Conservation (phyloP, 768 basidiomycete species). For the Lactarius sp. region DNA sequence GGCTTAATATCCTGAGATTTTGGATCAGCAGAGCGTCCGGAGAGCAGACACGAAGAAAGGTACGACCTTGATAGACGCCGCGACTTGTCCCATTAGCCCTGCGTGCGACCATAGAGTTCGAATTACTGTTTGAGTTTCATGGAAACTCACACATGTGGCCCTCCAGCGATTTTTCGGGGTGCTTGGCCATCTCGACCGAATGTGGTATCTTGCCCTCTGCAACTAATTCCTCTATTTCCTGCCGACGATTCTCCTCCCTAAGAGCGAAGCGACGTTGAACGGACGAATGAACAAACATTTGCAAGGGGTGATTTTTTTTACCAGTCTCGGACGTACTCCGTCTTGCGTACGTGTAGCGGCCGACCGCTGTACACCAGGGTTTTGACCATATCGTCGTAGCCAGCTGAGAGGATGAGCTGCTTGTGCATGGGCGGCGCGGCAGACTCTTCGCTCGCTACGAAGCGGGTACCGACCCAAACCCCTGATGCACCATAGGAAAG, state of each 20-base stretch:
- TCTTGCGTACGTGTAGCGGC: slow-evolving; percentile 77
- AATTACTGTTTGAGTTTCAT: background rate
- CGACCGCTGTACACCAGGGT: slow-evolving; percentile 76
- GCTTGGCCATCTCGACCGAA: slow-evolving; percentile 60
- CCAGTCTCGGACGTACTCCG: slow-evolving; percentile 75
- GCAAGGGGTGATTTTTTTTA: slow-evolving; percentile 30
- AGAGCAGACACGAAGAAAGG: background rate
- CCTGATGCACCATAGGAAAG: slow-evolving; percentile 76
- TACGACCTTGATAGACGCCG: slow-evolving; percentile 55
- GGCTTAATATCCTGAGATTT: slow-evolving; percentile 64
- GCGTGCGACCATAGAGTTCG: background rate
- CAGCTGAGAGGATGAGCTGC: slow-evolving; percentile 57
- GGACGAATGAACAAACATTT: background rate
- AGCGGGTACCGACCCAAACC: slow-evolving; percentile 87
- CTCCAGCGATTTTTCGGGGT: slow-evolving; percentile 60
- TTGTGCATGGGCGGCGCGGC: slow-evolving; percentile 74
- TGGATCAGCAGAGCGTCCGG: slow-evolving; percentile 8
- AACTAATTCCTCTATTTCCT: slow-evolving; percentile 56
- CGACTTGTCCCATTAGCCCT: slow-evolving; percentile 81
- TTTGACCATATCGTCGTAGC: slow-evolving; percentile 68
- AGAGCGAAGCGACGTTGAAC: background rate
- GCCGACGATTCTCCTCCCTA: slow-evolving; percentile 58
- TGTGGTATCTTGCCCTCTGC: slow-evolving; percentile 69
- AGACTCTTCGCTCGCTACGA: slow-evolving; percentile 78
- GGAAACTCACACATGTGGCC: slow-evolving; percentile 52